Evolutionary conservation across 2,329 filamentous ascomycete genomes (phyloP), one percentile per base, ranked within the genome.

Genomic region (Ustulina deusta): DNA sequence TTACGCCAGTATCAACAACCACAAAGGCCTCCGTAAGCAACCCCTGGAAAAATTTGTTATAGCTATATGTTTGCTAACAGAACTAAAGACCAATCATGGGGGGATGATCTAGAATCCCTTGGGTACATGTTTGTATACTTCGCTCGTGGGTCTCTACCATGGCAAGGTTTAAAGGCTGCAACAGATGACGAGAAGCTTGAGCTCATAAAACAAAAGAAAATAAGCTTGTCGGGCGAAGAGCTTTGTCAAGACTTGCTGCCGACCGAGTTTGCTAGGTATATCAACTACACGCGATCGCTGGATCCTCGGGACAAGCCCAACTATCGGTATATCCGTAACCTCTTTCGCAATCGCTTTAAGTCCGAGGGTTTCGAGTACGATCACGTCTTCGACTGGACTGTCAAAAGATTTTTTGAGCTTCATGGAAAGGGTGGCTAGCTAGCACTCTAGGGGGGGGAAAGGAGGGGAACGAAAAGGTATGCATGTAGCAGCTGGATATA

Each of bases 41-140:
- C 46, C 15, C 27, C n/a, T n/a, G n/a, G 17, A 42, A 51, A 7
- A 38, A 38, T 59, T 56, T 17, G n/a, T 55, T 48, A 57, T 48
- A 60, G 51, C 56, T 38, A 17, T 9, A 32, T 54, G 1, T 32
- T 6, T 51, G 13, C 63, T 70, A 17, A 76, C 70, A 69, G 68
- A 54, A 65, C 55, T 34, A 25, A 61, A 86, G 54, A 64, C 7
- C 54, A 59, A 83, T 91, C 89, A 75, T 89, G 90, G 73, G 89
- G 89, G 82, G 90, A 92, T 75, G 90, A 92, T 76, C 91, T 92
- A 88, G 90, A 92, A 79, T 91, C 89, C 65, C 83, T 92, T 49
- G 90, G 90, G 73, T 91, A 92, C 76, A 89, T 92, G 73, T 91
- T 92, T 89, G 86, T 92, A 69, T 92, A 92, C 83, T 92, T 92